Evolutionary conservation across 1,284 basidiomycete genomes (phyloP).

Genomic region (Ceratobasidium sp.): DNA sequence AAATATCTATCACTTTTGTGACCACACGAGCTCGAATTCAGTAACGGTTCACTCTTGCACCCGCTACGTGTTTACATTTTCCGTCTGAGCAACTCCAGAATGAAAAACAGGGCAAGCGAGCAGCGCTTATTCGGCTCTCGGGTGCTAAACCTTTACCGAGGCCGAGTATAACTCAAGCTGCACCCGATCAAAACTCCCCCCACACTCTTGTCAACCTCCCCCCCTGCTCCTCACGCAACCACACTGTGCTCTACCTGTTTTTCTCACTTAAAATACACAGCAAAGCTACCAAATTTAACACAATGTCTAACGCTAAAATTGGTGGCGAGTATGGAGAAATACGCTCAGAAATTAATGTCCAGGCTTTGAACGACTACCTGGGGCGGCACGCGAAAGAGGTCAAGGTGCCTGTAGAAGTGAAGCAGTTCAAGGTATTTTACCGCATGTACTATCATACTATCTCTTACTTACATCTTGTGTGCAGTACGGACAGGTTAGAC

Average conservation of each 20-base stretch:
- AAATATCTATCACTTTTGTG: too few relatives aligned
- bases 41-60: too few relatives aligned
- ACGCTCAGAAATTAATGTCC: constrained; percentile 68
- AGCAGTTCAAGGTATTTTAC: constrained; percentile 86
- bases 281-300: constrained; percentile 1
- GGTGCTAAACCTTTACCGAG: neutral
- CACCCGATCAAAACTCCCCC: constrained; percentile 12
- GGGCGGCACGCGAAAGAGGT: constrained; percentile 66
- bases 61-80: too few relatives aligned
- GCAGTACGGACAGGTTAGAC: constrained; percentile 80
- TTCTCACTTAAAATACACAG: constrained; percentile 1
- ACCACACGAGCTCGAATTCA: too few relatives aligned
- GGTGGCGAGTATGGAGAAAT: constrained; percentile 68
- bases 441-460: constrained; percentile 22
- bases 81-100: neutral
- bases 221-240: too few relatives aligned
- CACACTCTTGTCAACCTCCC: neutral
- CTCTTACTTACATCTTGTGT: constrained; percentile 39
- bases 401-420: constrained; percentile 75
- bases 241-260: too few relatives aligned
- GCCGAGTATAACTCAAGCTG: constrained; percentile 8
- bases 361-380: constrained; percentile 76
- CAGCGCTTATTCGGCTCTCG: constrained; percentile 23
- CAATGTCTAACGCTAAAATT: constrained; percentile 60
- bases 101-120: neutral